Evolutionary conservation across 1,284 basidiomycete species (phyloP), one percentile per base, ranked within the genome.

Genomic region (Cutaneotrichosporon arboriforme): DNA sequence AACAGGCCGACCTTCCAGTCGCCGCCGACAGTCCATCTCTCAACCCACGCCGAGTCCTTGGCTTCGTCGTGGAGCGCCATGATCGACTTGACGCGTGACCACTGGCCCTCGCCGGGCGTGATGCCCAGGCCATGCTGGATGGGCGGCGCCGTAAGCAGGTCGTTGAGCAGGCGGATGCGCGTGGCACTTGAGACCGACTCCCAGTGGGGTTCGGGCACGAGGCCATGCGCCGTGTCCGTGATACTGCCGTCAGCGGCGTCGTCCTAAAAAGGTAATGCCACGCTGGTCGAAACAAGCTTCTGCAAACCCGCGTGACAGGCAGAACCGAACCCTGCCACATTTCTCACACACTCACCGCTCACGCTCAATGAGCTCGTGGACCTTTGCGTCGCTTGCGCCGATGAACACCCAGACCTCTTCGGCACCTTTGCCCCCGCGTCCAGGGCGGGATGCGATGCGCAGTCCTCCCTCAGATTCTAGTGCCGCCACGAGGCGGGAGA

Each of bases 361-460:
- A 35, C 83, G 78, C 58, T 83, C 82, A 1, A 86, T 81, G 13
- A 94, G 79, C 49, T 81, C 80, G 34, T 80, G 69, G 10, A 94
- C 74, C 52, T 84, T 80, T 37, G 77, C 76, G 39, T 81, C 77
- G 0, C 84, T 83, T 54, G 86, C 88, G n/a, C 80, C 79, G 14
- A 96, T 81, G 57, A 96, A 84, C 4, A 96, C 77, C 46, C 93
- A 79, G 4, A 94, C 70, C 63, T 93, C 86, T 5, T 87, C 86
- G 49, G 86, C 79, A 12, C 81, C 58, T 36, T 54, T 55, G 9
- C 50, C 85, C 48, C 86, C 79, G n/a, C 62, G 59, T 12, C 65
- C 67, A 13, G 55, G 57, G 34, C 60, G 59, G 5, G 55, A 62
- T 1, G 66, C 70, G 14, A 74, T 60, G 17, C 63, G 60, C 33